phyloP scores from a whole-genome alignment of 805 yeast genomes.

The Candida palmyrensis region DNA sequence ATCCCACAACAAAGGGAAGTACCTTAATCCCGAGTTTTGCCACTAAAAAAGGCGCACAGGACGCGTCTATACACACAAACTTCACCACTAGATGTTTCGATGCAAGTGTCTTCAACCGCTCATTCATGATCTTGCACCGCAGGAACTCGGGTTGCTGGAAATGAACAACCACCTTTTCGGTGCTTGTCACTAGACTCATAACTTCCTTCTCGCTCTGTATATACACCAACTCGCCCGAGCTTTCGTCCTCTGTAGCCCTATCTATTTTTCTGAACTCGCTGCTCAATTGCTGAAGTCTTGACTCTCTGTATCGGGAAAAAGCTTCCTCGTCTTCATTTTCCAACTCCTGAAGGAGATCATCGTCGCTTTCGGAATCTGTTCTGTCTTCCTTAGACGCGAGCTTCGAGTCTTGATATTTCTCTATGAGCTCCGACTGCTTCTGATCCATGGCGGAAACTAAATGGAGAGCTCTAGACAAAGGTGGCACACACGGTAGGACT shows the following conservation, averaged over 20 bases:
- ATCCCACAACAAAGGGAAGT: constrained; percentile 66
- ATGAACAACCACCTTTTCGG: constrained; percentile 47
- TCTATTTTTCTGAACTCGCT: constrained; percentile 35
- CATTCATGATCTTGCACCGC: constrained; percentile 58
- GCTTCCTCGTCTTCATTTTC: constrained; percentile 43
- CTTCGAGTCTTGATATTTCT: constrained; percentile 41
- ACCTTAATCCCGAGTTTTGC: constrained; percentile 58
- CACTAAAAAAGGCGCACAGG: constrained; percentile 67
- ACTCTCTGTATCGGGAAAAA: constrained; percentile 54
- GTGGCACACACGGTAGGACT: too few species aligned
- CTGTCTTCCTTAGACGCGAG: constrained; percentile 17
- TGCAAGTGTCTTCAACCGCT: constrained; percentile 40
- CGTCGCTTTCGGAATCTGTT: constrained; percentile 25
- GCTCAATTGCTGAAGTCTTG: constrained; percentile 54
- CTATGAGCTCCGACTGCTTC: constrained; percentile 30
- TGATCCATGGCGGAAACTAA: too few species aligned
- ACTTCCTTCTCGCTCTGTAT: constrained; percentile 51
- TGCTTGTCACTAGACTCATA: constrained; percentile 44
- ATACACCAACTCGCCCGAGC: constrained; percentile 37
- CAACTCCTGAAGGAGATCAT: constrained; percentile 45
- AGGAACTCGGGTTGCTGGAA: constrained; percentile 58
- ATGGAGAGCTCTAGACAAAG: too few species aligned
- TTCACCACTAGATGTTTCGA: constrained; percentile 52
- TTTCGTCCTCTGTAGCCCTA: constrained; percentile 11
- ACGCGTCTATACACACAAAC: constrained; percentile 54